phyloP scores from a whole-genome alignment of 2,329 filamentous ascomycete genomes.

The Tolypocladium tropicale region DNA sequence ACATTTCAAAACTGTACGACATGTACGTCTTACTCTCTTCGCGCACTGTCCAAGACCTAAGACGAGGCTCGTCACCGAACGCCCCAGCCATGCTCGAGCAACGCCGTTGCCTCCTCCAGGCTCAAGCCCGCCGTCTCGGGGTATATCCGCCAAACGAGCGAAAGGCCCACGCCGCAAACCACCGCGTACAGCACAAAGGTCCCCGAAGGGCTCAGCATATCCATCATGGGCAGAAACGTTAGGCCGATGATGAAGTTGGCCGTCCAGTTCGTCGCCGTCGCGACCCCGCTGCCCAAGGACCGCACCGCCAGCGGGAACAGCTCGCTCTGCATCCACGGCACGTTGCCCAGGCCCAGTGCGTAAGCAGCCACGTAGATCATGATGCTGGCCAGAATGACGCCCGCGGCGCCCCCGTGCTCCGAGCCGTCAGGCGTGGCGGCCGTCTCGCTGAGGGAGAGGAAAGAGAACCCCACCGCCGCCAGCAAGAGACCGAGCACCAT shows the following conservation, averaged over 20 bases:
- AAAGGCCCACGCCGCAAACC: slow-evolving; percentile 60
- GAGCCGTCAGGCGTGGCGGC: slow-evolving; percentile 7
- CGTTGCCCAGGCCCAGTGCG: slow-evolving; percentile 78
- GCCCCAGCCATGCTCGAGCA: slow-evolving; percentile 67
- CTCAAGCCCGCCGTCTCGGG: slow-evolving; percentile 77
- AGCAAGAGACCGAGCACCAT: slow-evolving; percentile 67
- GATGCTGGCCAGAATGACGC: slow-evolving; percentile 61
- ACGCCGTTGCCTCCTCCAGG: slow-evolving; percentile 66
- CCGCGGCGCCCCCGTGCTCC: slow-evolving; percentile 25
- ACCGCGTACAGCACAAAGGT: slow-evolving; percentile 74
- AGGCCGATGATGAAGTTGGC: slow-evolving; percentile 79
- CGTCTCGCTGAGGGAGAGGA: slow-evolving; percentile 37
- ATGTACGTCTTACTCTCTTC: neutral
- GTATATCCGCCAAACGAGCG: slow-evolving; percentile 62
- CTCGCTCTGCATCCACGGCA: slow-evolving; percentile 95
- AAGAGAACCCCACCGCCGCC: slow-evolving; percentile 63
- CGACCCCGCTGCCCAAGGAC: slow-evolving; percentile 59
- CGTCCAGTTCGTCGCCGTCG: slow-evolving; percentile 77
- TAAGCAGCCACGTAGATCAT: slow-evolving; percentile 79
- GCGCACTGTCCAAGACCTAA: neutral
- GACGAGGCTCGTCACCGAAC: slow-evolving; percentile 31
- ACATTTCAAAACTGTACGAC: neutral
- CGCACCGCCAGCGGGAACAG: slow-evolving; percentile 72
- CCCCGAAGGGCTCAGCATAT: slow-evolving; percentile 57
- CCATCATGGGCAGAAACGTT: slow-evolving; percentile 84